phyloP scores from a whole-genome alignment of 805 yeast genomes.

The Peterozyma toletana region DNA sequence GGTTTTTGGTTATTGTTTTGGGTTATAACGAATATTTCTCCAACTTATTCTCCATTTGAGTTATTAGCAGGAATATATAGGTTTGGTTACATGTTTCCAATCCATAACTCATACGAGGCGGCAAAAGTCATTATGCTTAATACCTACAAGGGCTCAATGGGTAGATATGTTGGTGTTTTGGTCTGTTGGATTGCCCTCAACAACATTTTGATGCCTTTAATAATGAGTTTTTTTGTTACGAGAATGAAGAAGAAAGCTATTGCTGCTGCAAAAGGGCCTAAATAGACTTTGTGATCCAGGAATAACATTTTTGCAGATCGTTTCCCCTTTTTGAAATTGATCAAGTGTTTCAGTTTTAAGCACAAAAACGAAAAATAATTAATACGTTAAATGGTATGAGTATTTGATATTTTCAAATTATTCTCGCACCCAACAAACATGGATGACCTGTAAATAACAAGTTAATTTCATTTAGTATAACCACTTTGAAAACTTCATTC shows the following conservation, averaged over 20 bases:
- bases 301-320: too few species aligned
- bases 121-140: slow-evolving; percentile 52
- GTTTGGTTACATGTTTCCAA: slow-evolving; percentile 64
- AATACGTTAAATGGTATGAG: too few species aligned
- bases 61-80: slow-evolving; percentile 48
- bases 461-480: too few species aligned
- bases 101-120: slow-evolving; percentile 57
- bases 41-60: slow-evolving; percentile 62
- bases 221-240: slow-evolving; percentile 32
- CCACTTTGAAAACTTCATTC: too few species aligned
- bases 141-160: slow-evolving; percentile 49
- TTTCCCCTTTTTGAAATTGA: too few species aligned
- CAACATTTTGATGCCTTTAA: slow-evolving; percentile 34
- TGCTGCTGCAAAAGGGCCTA: too few species aligned
- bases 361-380: too few species aligned
- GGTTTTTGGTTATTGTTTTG: slow-evolving; percentile 71
- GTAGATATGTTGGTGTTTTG: slow-evolving; percentile 53
- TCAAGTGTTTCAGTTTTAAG: too few species aligned
- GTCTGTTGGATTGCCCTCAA: slow-evolving; percentile 54
- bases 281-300: too few species aligned
- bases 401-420: too few species aligned
- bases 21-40: slow-evolving; percentile 62
- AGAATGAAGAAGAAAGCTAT: slow-evolving; percentile 21
- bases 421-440: too few species aligned
- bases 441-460: too few species aligned